A percentile compares a stretch with the other conserved stretches of the same genome.
These are phyloP conservation scores for Cladophialophora bantiana DNA, from an alignment of 2,329 filamentous ascomycete genomes.

Conservation along the genomic window DNA sequence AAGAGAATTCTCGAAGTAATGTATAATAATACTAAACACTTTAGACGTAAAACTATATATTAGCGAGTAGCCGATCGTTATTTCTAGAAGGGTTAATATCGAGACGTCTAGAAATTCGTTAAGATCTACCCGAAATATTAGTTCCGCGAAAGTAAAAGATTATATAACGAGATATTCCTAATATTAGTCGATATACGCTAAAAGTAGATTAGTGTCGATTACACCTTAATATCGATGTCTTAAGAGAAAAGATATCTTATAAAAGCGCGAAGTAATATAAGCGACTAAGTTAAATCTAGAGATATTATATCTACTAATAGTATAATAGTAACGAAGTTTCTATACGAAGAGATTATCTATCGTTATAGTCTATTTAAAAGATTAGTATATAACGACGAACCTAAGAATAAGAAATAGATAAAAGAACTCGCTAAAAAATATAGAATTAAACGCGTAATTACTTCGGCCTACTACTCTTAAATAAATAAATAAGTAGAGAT, in stretches of 20 bases:
- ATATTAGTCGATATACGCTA: not conserved
- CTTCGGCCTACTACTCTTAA: too few relatives aligned
- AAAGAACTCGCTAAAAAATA: too few relatives aligned
- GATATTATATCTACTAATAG: not conserved
- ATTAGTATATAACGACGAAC: not conserved
- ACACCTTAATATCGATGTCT: not conserved
- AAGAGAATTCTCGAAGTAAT: not conserved
- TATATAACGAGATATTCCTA: not conserved
- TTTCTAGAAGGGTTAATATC: not conserved
- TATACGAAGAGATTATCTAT: constrained; percentile 9
- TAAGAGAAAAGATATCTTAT: not conserved
- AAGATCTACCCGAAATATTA: not conserved
- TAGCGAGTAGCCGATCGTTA: too few relatives aligned
- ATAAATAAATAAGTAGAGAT: not conserved
- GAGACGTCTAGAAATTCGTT: not conserved
- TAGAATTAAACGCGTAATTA: too few relatives aligned
- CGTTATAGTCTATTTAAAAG: not conserved
- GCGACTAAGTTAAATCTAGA: not conserved
- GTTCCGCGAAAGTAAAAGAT: constrained; percentile 2
- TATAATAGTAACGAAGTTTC: not conserved
- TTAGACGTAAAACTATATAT: too few relatives aligned
- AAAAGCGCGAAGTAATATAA: constrained; percentile 5
- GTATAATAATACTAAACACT: not conserved
- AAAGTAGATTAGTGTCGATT: not conserved
- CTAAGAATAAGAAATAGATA: not conserved